Base-by-base conservation (phyloP, 805 yeast species). In the Huiozyma sinensis region DNA sequence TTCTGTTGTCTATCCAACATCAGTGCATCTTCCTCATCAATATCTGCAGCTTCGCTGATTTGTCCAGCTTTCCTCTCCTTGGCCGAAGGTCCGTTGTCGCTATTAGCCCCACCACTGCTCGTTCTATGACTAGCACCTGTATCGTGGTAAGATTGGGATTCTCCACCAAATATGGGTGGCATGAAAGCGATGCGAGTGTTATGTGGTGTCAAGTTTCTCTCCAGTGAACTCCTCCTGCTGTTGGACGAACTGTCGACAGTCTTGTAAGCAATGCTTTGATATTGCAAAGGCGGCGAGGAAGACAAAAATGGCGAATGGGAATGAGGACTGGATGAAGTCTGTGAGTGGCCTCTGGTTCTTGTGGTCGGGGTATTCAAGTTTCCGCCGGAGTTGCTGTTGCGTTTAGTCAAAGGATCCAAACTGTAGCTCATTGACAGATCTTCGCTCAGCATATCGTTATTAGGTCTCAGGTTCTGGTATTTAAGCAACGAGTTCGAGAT, bases 361-460 rank as follows among this genome's bases (percentile, higher is more conserved):
- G n/a, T n/a, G n/a, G n/a, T 10, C n/a, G 34, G 34, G 34, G 34
- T n/a, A 34, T 12, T 34, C 8, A 8, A 11, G 12, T 9, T 10
- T 2, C 17, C 12, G 9, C 13, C 13, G 3, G 27, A 12, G 27
- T 34, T 34, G 10, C 17, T 10, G 6, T 12, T 34, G 10, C n/a
- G 34, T 32, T 32, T 32, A 10, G 34, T 10, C 34, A n/a, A 10
- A 4, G 38, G 12, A 10, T 58, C 60, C 38, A 58, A 36, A 4
- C 66, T 61, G 43, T 75, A 50, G 47, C 81, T 75, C 36, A 77
- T 75, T 30, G 71, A 69, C 8, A 78, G 66, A 51, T 76, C 75
- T 28, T 77, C 83, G 38, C 78, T 68, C 35, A 77, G 59, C 34
- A 74, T 67, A 46, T 76, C 79, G 51, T 77, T 79, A 36, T 71